Evolutionary conservation across 1,284 basidiomycete species (phyloP), one percentile per base, ranked within the genome.

Genomic region (Tilletiopsis washingtonensis): DNA sequence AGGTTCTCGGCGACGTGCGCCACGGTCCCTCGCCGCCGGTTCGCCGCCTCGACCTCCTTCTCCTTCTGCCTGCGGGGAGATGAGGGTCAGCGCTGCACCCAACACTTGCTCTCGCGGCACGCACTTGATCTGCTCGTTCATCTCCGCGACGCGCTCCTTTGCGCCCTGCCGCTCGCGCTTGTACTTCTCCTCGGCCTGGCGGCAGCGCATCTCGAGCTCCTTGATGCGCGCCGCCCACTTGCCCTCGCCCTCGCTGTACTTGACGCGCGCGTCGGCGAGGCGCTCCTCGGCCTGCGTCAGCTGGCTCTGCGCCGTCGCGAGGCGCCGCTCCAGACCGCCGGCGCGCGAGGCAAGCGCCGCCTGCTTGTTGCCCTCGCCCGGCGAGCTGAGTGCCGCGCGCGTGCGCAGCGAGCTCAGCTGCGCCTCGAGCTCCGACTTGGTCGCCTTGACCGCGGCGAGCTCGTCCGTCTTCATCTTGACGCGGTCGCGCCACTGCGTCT

Each of bases 161-260:
- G 86, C 84, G 3, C 93, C 93, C 67, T 96, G 91, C 57, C 88
- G 79, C 77, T 96, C 93, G 40, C 90, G 79, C 80, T 97, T 98
- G 61, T 91, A 83, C 73, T 85, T 85, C 78, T 98, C 93, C 67
- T 93, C 90, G 0, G 89, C 88, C 0, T 83, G 82, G 71, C 84
- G 84, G 61, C 91, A 74, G 15, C 89, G 77, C 20, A 81, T 72
- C 75, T 98, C 91, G 83, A 88, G 68, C 91, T 91, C 69, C 47
- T 67, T 67, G 48, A 71, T 61, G 14, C 67, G 41, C 19, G 66
- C 67, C 15, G 66, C 59, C 69, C 65, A 60, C 29, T 65, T 67
- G 21, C 57, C 54, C 39, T 67, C 64, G 4, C 58, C 59, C 40
- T 65, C 57, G 27, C 55, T 55, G 43, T 59, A 64, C 49, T 64